Conservation (phyloP, 225 moss, liverwort and hornwort genomes). For the Polytrichum commune region DNA sequence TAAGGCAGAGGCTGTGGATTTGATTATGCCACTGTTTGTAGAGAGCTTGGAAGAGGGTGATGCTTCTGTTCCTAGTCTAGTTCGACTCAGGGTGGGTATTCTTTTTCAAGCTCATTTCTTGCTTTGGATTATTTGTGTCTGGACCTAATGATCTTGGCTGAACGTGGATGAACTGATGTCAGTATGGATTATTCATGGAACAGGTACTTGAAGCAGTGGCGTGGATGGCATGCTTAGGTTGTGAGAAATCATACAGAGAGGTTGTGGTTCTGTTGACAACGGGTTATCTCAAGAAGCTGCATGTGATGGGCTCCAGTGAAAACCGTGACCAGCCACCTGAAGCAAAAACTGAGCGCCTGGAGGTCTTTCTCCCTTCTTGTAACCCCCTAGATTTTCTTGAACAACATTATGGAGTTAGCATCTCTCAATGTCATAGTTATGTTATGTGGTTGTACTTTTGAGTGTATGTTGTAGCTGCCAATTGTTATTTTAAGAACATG, state of each 20-base stretch:
- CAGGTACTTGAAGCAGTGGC: slow-evolving; percentile 85
- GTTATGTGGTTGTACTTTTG: too few species aligned
- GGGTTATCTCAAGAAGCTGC: slow-evolving; percentile 75
- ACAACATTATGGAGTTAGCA: too few species aligned
- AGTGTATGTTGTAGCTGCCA: too few species aligned
- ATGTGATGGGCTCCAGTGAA: slow-evolving; percentile 46
- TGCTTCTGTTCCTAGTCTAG: slow-evolving; percentile 64
- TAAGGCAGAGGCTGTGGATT: slow-evolving; percentile 73
- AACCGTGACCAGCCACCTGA: slow-evolving; percentile 62
- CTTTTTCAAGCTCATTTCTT: background rate
- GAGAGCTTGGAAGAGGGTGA: slow-evolving; percentile 88
- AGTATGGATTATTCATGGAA: slow-evolving; percentile 5
- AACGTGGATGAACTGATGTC: background rate
- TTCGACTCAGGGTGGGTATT: slow-evolving; percentile 70
- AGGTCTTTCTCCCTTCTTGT: slow-evolving; percentile 33
- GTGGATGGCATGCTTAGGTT: slow-evolving; percentile 79
- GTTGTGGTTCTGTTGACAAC: slow-evolving; percentile 63
- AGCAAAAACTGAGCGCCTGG: slow-evolving; percentile 65
- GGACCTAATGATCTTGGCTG: background rate
- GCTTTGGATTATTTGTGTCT: background rate
- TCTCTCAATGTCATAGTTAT: too few species aligned
- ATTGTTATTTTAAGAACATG: too few species aligned
- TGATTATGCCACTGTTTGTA: slow-evolving; percentile 69
- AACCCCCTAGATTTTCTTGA: background rate
- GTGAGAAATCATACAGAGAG: slow-evolving; percentile 83